These are phyloP conservation scores for Blastobotrys americana DNA, from an alignment of 805 yeast genomes.

Conservation along the genomic window DNA sequence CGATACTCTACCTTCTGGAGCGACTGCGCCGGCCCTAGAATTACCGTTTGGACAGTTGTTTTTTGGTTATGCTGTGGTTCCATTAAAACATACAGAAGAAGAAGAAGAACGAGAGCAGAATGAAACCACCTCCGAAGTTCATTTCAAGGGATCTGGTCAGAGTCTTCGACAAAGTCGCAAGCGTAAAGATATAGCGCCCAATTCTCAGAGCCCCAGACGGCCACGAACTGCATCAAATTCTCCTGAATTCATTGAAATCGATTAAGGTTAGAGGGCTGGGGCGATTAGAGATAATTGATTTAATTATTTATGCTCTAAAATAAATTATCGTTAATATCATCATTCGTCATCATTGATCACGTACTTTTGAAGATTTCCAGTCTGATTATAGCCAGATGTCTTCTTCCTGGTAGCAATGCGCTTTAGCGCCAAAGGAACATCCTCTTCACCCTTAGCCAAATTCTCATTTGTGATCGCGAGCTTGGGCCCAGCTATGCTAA, in stretches of 20 bases:
- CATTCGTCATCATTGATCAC: no score
- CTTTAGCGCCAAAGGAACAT: slow-evolving; percentile 4
- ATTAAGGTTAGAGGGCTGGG: slow-evolving; percentile 31
- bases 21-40: slow-evolving; percentile 54
- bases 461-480: neutral
- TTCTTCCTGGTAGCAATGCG: slow-evolving; percentile 1
- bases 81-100: slow-evolving; percentile 33
- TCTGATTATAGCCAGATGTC: no score
- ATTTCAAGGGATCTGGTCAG: slow-evolving; percentile 65
- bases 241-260: slow-evolving; percentile 79
- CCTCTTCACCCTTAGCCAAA: neutral
- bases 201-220: slow-evolving; percentile 29
- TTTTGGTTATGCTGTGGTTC: slow-evolving; percentile 80
- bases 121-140: slow-evolving; percentile 23
- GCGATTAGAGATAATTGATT: neutral
- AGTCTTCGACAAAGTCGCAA: slow-evolving; percentile 64
- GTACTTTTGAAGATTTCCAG: no score
- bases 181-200: slow-evolving; percentile 46
- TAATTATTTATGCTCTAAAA: neutral
- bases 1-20: slow-evolving; percentile 26
- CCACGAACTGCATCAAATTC: slow-evolving; percentile 50
- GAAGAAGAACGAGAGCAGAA: slow-evolving; percentile 32
- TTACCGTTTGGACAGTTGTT: slow-evolving; percentile 83
- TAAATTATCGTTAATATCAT: no score
- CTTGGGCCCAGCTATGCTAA: neutral